phyloP scores from a whole-genome alignment of 1,284 basidiomycete species.

The Papiliotrema fonsecae region DNA sequence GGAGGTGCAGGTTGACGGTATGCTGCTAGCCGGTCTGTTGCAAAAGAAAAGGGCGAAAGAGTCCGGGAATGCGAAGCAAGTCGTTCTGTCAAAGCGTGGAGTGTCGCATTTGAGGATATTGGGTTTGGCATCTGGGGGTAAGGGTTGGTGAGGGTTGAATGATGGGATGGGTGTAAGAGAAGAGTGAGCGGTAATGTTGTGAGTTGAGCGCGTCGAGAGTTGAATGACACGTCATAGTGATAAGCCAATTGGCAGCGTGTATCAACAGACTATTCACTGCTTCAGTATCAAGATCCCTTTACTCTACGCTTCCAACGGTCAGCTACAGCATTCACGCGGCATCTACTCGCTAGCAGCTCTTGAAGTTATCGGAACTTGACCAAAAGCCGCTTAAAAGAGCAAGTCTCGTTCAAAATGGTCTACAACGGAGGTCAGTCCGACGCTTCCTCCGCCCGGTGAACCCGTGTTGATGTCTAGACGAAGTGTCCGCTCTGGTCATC shows the following conservation, averaged over 20 bases:
- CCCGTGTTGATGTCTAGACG: conserved; percentile 27
- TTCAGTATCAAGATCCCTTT: no score
- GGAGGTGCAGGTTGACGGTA: conserved; percentile 43
- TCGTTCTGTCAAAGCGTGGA: conserved; percentile 35
- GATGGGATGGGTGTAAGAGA: not conserved
- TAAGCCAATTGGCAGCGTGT: not conserved
- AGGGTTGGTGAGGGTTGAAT: not conserved
- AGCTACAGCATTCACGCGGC: no score
- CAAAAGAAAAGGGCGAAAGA: conserved; percentile 16
- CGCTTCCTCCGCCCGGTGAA: not conserved
- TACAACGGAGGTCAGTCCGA: conserved; percentile 43
- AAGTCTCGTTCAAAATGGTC: conserved; percentile 30
- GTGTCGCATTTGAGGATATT: conserved; percentile 20
- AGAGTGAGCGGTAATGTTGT: no score
- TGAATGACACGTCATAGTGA: conserved; percentile 3
- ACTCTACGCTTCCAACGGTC: no score
- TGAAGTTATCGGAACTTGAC: no score
- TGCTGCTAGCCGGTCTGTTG: conserved; percentile 26
- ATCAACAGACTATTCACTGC: no score
- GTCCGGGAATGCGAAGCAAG: conserved; percentile 28
- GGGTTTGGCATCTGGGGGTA: not conserved
- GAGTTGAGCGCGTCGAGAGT: not conserved
- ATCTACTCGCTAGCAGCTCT: no score
- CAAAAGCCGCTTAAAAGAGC: not conserved
- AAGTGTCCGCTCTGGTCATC: conserved; percentile 86